Conservation (phyloP, 2,329 filamentous ascomycete species). For the Aspergillus piperis region DNA sequence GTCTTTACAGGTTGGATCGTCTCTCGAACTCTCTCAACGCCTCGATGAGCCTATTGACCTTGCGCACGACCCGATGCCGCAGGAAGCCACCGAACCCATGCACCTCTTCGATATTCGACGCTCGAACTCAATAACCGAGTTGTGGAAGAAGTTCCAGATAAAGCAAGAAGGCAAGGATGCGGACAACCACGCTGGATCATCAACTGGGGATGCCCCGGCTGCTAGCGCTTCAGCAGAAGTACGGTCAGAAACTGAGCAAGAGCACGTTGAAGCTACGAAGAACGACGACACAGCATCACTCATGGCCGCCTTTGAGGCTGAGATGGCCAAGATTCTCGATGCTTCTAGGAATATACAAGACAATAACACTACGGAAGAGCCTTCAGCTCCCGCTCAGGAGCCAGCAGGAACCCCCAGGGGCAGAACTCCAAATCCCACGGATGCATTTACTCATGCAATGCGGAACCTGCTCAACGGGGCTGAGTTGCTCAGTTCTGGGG, state of each 20-base stretch:
- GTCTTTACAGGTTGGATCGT: conserved; percentile 45
- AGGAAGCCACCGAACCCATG: conserved; percentile 31
- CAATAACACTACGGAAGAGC: conserved; percentile 13
- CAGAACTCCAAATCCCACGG: conserved; percentile 27
- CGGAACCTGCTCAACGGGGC: conserved; percentile 37
- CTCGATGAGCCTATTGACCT: conserved; percentile 44
- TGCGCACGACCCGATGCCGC: conserved; percentile 7
- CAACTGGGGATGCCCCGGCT: conserved; percentile 1
- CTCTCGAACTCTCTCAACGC: conserved; percentile 49
- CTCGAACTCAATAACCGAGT: conserved; percentile 40
- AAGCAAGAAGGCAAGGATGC: conserved; percentile 6
- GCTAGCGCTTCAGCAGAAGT: conserved; percentile 6
- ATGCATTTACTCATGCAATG: conserved; percentile 37
- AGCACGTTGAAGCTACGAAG: conserved; percentile 15
- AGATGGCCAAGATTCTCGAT: conserved; percentile 40
- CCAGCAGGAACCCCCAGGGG: conserved; percentile 15
- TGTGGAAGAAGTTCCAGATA: conserved; percentile 40
- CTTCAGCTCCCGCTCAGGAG: conserved; percentile 13
- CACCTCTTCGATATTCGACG: conserved; percentile 51
- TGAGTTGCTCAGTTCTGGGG: conserved; percentile 39
- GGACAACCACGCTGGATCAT: background rate
- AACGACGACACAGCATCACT: conserved; percentile 32
- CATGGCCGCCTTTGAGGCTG: conserved; percentile 42
- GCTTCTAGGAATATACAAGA: conserved; percentile 17
- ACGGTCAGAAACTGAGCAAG: conserved; percentile 12